Evolutionary conservation across 2,329 filamentous ascomycete genomes (phyloP).

Genomic region (Falciphora oryzae): DNA sequence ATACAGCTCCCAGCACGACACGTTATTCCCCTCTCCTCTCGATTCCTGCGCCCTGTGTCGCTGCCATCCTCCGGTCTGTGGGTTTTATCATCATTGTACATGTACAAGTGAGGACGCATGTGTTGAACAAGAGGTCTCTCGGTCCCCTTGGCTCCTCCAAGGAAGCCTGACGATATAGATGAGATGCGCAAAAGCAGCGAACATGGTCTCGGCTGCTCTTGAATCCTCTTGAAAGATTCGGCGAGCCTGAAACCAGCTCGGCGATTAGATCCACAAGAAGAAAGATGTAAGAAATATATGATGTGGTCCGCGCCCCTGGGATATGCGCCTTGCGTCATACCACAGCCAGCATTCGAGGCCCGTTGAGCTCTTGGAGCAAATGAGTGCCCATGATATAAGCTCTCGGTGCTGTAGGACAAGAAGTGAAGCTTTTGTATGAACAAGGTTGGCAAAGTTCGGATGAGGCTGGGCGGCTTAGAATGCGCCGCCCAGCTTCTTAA

Average conservation of each 20-base stretch:
- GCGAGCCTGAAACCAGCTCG: background rate
- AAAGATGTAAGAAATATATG: background rate
- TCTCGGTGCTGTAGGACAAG: background rate
- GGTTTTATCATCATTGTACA: background rate
- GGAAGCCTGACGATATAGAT: background rate
- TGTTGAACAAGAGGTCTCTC: background rate
- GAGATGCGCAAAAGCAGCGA: background rate
- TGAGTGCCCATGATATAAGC: background rate
- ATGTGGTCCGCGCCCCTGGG: background rate
- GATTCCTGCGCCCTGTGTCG: background rate
- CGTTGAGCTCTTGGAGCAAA: background rate
- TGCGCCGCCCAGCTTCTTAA: slow-evolving; percentile 11
- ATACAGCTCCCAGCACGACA: too few relatives aligned
- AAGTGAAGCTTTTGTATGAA: background rate
- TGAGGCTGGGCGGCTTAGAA: background rate
- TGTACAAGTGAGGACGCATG: background rate
- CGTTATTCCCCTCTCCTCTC: too few relatives aligned
- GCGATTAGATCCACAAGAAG: background rate
- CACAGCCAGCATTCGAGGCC: background rate
- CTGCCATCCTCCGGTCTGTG: background rate
- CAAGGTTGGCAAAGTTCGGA: background rate
- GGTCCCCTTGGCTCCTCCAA: background rate
- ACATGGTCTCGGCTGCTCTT: background rate
- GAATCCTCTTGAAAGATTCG: background rate
- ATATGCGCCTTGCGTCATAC: background rate